Evolutionary conservation across 106 monocot species (phyloP), one percentile per base, ranked within the genome.

Genomic region (Dendrobium officinale): DNA sequence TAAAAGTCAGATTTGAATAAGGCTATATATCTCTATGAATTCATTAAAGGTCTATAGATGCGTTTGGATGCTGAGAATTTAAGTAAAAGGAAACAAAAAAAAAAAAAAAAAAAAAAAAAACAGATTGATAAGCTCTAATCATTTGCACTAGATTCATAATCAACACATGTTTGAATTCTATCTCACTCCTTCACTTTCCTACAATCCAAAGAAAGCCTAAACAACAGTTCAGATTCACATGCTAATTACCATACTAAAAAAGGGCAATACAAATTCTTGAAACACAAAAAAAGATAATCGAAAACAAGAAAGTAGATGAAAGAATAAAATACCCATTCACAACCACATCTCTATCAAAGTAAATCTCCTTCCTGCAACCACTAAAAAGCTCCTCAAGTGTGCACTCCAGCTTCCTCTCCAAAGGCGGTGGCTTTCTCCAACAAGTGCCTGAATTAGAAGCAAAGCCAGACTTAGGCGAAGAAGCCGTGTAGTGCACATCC

Each of bases 331-430:
- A 76, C 76, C 76, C 76, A 55, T 81, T 83, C 29, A 81, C 77
- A 76, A 88, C 77, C 24, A 85, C 88, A 31, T 90, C 87, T 37
- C 90, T 78, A 16, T 73, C 77, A 75, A 86, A 85, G 80, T 73
- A 85, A 75, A 89, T 74, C 72, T 89, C 88, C 83, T 91, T 93
- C 75, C 79, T 83, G 88, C 91, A 91, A 0, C 93, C 93, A 11
- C 42, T 77, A 80, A 56, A 91, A 78, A 93, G 89, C 72, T 93
- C 93, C 89, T 93, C 93, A 6, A 93, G 91, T 13, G 93, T 87
- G 88, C 93, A 93, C 87, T 93, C 93, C 15, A 93, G 86, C 84
- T 85, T 91, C 80, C 70, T 78, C 84, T 91, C 88, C 27, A 82
- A 48, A 5, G 88, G 83, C 73, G 90, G 88, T 2, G 89, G 85